Base-by-base conservation (phyloP, 176 grass and related monocot species). In the Dendrocalamus sinicus region DNA sequence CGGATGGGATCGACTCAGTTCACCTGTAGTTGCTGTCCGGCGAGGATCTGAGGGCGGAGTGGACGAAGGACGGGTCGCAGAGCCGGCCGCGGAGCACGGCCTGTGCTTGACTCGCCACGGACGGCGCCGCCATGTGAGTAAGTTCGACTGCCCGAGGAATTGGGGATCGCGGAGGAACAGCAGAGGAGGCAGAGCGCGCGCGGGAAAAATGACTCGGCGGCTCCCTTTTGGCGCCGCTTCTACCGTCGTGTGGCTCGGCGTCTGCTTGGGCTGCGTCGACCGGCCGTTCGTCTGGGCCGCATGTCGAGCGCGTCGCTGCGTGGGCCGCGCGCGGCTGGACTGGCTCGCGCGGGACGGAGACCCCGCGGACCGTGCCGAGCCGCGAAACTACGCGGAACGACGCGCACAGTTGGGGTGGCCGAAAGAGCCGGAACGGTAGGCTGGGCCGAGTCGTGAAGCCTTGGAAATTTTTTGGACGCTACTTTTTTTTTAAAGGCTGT, bases 1-100 rank as follows among this genome's bases (percentile, higher is more conserved):
- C 8, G 26, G 69, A 20, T 23, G 9, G 28, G 43, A 15, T 13
- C 54, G 12, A 57, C 12, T n/a, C 5, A 35, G 70, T 15, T 75
- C 30, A 92, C 93, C 93, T 95, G 86, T 93, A 98, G 35, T 98
- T 98, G 73, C 80, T 92, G 57, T 95, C 83, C 7, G 90, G 22
- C 14, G 86, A 98, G 75, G 86, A 91, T 61, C 91, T 90, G 72
- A 98, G 89, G 15, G 55, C 68, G 8, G 84, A 82, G 35, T 92
- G 91, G 58, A 90, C 86, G 70, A 89, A 93, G 46, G 73, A 84
- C 15, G 89, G 93, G 77, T 91, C 87, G 57, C 88, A 95, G 50
- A 98, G 87, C 69, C 95, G 86, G 20, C 59, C 63, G 10, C 91
- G 90, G 22, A 98, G 81, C 62, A 91, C 66, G 23, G 73, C 62